phyloP scores from a whole-genome alignment of 2,329 filamentous ascomycete genomes.

The Magnaporthiopsis rhizophila region DNA sequence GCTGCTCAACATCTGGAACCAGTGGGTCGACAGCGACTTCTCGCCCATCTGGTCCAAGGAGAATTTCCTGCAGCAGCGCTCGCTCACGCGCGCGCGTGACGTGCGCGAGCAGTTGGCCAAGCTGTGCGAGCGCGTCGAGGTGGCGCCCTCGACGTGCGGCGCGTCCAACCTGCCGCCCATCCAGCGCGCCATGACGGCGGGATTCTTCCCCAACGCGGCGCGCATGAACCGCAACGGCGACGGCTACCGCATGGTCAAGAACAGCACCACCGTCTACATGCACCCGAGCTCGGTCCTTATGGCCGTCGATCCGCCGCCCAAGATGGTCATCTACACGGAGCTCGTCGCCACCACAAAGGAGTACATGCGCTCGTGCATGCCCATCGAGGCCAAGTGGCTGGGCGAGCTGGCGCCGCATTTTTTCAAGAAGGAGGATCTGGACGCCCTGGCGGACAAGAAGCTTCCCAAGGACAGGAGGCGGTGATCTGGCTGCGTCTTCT shows the following conservation, averaged over 20 bases:
- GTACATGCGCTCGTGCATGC: constrained; percentile 85
- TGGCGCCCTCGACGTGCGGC: constrained; percentile 62
- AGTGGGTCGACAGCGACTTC: constrained; percentile 91
- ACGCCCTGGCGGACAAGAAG: constrained; percentile 74
- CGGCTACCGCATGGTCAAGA: constrained; percentile 87
- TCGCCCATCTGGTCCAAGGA: constrained; percentile 80
- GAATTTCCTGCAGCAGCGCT: constrained; percentile 88
- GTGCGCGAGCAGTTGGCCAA: constrained; percentile 88
- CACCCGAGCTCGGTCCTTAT: constrained; percentile 81
- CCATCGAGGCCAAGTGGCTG: constrained; percentile 77
- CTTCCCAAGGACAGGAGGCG: constrained; percentile 20
- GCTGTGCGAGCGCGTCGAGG: constrained; percentile 88
- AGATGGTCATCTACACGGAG: constrained; percentile 84
- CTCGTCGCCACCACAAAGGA: constrained; percentile 78
- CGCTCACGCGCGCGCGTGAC: constrained; percentile 80
- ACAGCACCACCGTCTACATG: constrained; percentile 79
- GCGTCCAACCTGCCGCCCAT: constrained; percentile 68
- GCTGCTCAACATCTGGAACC: constrained; percentile 87
- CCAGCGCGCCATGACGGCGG: constrained; percentile 79
- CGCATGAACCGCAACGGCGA: constrained; percentile 76
- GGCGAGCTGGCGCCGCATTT: constrained; percentile 89
- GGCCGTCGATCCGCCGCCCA: constrained; percentile 64
- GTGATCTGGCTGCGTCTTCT: too few relatives aligned
- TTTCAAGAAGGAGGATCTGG: constrained; percentile 85
- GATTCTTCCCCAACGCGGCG: constrained; percentile 92